Evolutionary conservation across 179 eudicot species (phyloP), one percentile per base, ranked within the genome.

Genomic region (Nepenthes alata): DNA sequence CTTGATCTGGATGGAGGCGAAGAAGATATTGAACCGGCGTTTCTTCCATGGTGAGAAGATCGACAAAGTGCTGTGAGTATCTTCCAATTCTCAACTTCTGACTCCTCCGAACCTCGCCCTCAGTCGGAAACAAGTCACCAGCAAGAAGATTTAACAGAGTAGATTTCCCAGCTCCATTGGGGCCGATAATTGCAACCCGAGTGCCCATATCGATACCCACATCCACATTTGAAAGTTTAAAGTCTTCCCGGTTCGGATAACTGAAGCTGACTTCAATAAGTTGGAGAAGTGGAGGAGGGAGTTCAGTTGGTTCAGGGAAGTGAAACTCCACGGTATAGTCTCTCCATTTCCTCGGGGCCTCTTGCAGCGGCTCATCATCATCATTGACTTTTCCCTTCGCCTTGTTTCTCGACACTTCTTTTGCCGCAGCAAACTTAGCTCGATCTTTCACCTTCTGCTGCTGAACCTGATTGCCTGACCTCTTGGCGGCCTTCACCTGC

Each of bases 131-230:
- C 72, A 89, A 79, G 71, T 89, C 97, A 39, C 93, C 97, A 2
- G 95, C 97, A 45, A 89, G 79, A 66, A 90, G 95, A 54, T 89
- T 87, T 8, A 89, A 83, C 67, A 87, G 65, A 36, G 97, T 89
- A 3, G 95, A 87, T 61, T 89, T 89, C 5, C 97, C 97, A 11
- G 97, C 97, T 55, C 97, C 97, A 54, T 89, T 89, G 10, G 97
- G 95, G 5, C 97, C 97, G 7, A 89, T 82, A 34, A 89, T 89
- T 16, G 97, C 97, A 45, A 87, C 96, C 55, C 95, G 91, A 16
- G 97, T 87, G 44, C 97, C 97, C 97, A 89, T 89, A 74, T 87
- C 97, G 48, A 89, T 89, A 60, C 97, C 97, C 55, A 87, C 97
- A 56, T 89, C 97, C 4, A 89, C 95, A 67, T 82, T 54, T 1